phyloP scores from a whole-genome alignment of 164 flowering plant species.

The Dillenia suffruticosa region DNA sequence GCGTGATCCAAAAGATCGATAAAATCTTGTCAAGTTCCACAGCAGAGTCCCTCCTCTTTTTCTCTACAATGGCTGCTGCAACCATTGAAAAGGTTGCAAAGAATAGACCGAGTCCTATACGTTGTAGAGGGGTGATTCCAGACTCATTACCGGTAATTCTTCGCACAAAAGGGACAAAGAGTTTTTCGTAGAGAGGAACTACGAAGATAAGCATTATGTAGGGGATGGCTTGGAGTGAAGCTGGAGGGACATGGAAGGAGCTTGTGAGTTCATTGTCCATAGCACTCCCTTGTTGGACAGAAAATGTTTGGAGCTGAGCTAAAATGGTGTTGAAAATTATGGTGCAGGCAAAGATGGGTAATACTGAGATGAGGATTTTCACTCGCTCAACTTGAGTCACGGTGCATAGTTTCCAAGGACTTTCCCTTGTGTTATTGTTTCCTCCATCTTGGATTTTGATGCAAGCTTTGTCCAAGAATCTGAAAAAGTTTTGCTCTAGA shows the following conservation, averaged over 20 bases:
- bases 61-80: conserved; percentile 45
- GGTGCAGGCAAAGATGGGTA: conserved; percentile 54
- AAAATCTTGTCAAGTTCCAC: conserved; percentile 28
- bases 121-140: conserved; percentile 41
- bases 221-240: conserved; percentile 56
- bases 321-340: conserved; percentile 55
- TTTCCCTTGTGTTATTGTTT: conserved; percentile 1
- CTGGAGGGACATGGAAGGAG: conserved; percentile 50
- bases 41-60: conserved; percentile 31
- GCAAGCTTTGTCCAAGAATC: conserved; percentile 14
- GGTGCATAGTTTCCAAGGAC: conserved; percentile 37
- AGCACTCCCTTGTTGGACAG: conserved; percentile 52
- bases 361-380: conserved; percentile 37
- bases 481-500: conserved; percentile 1
- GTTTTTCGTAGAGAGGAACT: conserved; percentile 46
- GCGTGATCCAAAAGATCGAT: conserved; percentile 16
- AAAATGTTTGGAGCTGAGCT: conserved; percentile 61
- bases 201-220: conserved; percentile 44
- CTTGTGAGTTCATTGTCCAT: conserved; percentile 36
- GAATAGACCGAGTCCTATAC: conserved; percentile 45
- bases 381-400: conserved; percentile 48
- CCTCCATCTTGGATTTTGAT: neutral
- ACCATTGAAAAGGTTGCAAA: conserved; percentile 48
- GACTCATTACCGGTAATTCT: conserved; percentile 36
- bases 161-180: conserved; percentile 42